Conservation (phyloP, 345 rosid genomes). For the Triadica sebifera region DNA sequence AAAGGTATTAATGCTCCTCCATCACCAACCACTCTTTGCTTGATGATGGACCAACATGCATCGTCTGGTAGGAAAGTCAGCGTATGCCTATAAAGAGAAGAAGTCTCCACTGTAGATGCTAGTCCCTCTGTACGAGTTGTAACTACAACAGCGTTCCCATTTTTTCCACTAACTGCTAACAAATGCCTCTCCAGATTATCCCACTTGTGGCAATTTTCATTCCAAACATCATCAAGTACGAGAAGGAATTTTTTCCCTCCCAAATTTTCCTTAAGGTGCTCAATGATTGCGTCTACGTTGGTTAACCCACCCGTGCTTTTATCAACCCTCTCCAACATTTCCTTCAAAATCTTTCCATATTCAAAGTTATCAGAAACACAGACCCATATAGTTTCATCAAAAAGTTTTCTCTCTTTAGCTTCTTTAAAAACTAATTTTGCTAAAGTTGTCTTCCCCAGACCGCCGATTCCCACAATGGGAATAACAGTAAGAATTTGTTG, state of each 20-base stretch:
- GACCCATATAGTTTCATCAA: conserved; percentile 7
- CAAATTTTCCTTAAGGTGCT: neutral
- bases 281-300: neutral
- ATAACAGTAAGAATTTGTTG: neutral
- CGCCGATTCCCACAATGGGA: conserved; percentile 26
- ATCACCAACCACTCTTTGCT: neutral
- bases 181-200: conserved; percentile 7
- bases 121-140: conserved; percentile 21
- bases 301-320: neutral
- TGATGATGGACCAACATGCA: conserved; percentile 21
- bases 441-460: conserved; percentile 29
- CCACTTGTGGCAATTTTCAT: conserved; percentile 10
- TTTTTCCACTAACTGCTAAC: neutral
- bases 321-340: conserved; percentile 6
- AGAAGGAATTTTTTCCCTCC: conserved; percentile 11
- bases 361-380: conserved; percentile 17
- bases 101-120: conserved; percentile 10
- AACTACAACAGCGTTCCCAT: conserved; percentile 8
- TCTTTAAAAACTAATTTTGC: conserved; percentile 4
- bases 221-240: conserved; percentile 28
- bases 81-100: neutral
- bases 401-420: neutral
- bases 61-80: neutral
- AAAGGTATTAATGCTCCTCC: neutral
- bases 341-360: conserved; percentile 2